phyloP scores from a whole-genome alignment of 257 asterid species.

The Salvia hispanica region DNA sequence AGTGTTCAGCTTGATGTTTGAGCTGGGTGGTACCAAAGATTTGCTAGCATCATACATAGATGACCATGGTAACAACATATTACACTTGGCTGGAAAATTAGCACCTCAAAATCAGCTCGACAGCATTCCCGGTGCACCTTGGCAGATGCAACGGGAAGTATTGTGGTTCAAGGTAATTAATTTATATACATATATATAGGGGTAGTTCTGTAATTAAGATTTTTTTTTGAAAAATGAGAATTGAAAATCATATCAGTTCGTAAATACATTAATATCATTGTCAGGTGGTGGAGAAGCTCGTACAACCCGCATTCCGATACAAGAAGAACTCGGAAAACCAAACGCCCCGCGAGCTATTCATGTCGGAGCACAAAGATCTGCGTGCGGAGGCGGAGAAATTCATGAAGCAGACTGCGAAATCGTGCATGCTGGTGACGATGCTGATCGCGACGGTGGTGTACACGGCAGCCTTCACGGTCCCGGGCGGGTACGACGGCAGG shows the following conservation, averaged over 20 bases:
- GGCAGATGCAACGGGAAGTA: conserved; percentile 49
- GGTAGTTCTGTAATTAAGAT: no score
- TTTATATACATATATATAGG: no score
- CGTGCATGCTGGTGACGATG: conserved; percentile 43
- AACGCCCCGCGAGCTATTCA: conserved; percentile 35
- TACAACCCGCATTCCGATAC: conserved; percentile 21
- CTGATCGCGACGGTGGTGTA: conserved; percentile 46
- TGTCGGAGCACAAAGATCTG: conserved; percentile 20
- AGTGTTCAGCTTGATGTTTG: conserved; percentile 38
- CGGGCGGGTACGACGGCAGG: conserved; percentile 37
- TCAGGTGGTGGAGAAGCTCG: conserved; percentile 33
- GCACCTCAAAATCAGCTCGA: conserved; percentile 37
- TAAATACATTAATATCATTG: no score
- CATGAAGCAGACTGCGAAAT: conserved; percentile 40
- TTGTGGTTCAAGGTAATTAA: conserved; percentile 40
- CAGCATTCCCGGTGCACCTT: conserved; percentile 40
- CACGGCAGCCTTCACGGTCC: conserved; percentile 45
- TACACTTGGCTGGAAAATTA: conserved; percentile 41
- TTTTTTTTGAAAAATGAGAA: no score
- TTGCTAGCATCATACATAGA: conserved; percentile 31
- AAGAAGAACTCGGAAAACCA: conserved; percentile 22
- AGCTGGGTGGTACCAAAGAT: conserved; percentile 31
- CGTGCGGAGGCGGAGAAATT: conserved; percentile 40
- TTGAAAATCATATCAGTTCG: no score
- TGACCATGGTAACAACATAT: conserved; percentile 32